These are phyloP conservation scores for Ilyonectria robusta DNA, from an alignment of 2,329 filamentous ascomycete genomes.

Conservation along the genomic window DNA sequence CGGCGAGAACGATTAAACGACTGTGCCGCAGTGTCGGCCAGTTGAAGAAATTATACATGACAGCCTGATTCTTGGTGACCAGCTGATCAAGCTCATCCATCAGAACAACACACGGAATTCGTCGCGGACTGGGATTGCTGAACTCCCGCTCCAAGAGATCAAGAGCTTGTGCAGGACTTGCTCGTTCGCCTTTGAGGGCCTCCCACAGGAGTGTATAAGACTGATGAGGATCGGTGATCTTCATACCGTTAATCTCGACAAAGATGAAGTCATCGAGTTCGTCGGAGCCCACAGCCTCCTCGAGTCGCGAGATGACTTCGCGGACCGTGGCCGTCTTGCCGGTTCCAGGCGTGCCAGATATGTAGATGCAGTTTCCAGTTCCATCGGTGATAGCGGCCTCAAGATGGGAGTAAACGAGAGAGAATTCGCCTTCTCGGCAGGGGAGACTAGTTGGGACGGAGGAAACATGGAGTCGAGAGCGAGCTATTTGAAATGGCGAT, in stretches of 20 bases:
- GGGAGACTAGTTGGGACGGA: conserved; percentile 91
- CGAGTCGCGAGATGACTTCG: conserved; percentile 91
- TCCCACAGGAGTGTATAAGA: conserved; percentile 97
- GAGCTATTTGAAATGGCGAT: conserved; percentile 92
- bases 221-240: conserved; percentile 97
- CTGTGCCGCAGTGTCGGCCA: conserved; percentile 95
- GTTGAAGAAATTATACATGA: conserved; percentile 99
- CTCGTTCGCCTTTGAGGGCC: conserved; percentile 91
- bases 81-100: conserved; percentile 99
- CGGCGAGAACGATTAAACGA: conserved; percentile 93
- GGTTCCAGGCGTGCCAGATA: conserved; percentile 97
- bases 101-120: conserved; percentile 94
- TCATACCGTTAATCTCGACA: conserved; percentile 99
- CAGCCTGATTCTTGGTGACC: conserved; percentile 98
- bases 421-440: conserved; percentile 93
- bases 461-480: conserved; percentile 91
- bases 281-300: conserved; percentile 88
- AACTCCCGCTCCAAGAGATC: conserved; percentile 95
- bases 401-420: conserved; percentile 91
- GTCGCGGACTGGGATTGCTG: conserved; percentile 87
- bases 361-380: conserved; percentile 96
- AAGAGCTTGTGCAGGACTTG: conserved; percentile 91
- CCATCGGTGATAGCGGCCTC: conserved; percentile 95
- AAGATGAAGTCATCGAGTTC: conserved; percentile 99
- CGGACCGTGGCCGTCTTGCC: conserved; percentile 98